phyloP scores from a whole-genome alignment of 345 rosid genomes.

The Cardamine resedifolia region DNA sequence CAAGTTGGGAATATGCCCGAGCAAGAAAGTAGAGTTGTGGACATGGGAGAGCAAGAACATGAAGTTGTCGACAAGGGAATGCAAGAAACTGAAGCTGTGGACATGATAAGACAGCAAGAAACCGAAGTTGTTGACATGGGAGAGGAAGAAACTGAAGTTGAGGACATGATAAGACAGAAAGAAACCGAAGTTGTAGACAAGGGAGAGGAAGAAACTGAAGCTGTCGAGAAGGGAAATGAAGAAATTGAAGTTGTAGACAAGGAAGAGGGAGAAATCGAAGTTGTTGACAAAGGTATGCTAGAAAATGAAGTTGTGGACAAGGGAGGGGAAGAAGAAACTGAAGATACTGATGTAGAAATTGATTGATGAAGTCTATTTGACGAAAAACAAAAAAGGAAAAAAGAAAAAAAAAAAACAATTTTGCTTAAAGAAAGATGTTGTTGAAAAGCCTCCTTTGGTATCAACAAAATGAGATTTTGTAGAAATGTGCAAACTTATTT shows the following conservation, averaged over 20 bases:
- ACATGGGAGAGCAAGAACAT: not conserved
- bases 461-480: not conserved
- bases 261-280: not conserved
- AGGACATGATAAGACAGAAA: not conserved
- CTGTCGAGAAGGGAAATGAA: not conserved
- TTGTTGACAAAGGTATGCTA: not conserved
- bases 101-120: not conserved
- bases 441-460: not conserved
- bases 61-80: not conserved
- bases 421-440: constrained; percentile 11
- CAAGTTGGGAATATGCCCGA: not conserved
- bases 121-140: not conserved
- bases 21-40: constrained; percentile 10
- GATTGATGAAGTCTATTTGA: constrained; percentile 18
- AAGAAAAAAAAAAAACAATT: not conserved
- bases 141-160: not conserved
- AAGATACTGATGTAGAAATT: constrained; percentile 1
- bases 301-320: not conserved
- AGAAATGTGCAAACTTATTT: not conserved
- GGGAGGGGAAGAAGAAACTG: not conserved
- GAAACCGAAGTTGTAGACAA: not conserved
- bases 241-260: not conserved
- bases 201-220: not conserved
- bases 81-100: not conserved
- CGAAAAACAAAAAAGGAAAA: not conserved